phyloP scores from a whole-genome alignment of 2,329 filamentous ascomycete genomes.

The Calonectria montana region DNA sequence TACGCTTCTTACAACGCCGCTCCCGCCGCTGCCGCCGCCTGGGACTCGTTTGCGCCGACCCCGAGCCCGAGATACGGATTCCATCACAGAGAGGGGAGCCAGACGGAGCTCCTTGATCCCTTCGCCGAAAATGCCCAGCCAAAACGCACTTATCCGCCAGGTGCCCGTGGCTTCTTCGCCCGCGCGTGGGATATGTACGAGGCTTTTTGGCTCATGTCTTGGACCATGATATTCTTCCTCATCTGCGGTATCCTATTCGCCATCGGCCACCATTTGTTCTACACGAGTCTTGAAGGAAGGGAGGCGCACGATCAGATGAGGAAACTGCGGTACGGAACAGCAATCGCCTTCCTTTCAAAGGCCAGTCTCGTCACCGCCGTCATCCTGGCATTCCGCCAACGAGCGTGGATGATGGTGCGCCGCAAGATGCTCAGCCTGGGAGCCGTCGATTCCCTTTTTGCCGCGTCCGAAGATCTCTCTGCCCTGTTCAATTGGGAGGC shows the following conservation, averaged over 20 bases:
- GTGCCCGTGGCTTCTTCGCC: neutral
- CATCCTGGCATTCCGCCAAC: conserved; percentile 39
- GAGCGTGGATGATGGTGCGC: conserved; percentile 43
- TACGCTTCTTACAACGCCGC: neutral
- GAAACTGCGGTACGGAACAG: conserved; percentile 37
- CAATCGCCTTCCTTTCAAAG: conserved; percentile 39
- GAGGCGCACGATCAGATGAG: conserved; percentile 34
- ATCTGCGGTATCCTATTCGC: conserved; percentile 37
- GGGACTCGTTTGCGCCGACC: conserved; percentile 8
- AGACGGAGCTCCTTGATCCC: neutral
- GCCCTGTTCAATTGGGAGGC: conserved; percentile 41
- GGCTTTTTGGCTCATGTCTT: conserved; percentile 34
- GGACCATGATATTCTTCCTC: conserved; percentile 41
- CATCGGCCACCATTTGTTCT: conserved; percentile 40
- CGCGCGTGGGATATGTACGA: conserved; percentile 6
- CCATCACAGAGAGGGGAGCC: conserved; percentile 4
- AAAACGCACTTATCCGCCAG: neutral
- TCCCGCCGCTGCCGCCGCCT: neutral
- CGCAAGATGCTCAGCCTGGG: conserved; percentile 39
- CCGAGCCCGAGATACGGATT: conserved; percentile 9
- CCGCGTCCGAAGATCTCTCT: conserved; percentile 38
- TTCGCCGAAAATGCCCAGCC: neutral
- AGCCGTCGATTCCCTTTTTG: conserved; percentile 42
- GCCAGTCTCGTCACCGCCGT: conserved; percentile 40
- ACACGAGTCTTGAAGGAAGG: conserved; percentile 30